phyloP scores from a whole-genome alignment of 164 flowering plant species.

The Dillenia turbinata region DNA sequence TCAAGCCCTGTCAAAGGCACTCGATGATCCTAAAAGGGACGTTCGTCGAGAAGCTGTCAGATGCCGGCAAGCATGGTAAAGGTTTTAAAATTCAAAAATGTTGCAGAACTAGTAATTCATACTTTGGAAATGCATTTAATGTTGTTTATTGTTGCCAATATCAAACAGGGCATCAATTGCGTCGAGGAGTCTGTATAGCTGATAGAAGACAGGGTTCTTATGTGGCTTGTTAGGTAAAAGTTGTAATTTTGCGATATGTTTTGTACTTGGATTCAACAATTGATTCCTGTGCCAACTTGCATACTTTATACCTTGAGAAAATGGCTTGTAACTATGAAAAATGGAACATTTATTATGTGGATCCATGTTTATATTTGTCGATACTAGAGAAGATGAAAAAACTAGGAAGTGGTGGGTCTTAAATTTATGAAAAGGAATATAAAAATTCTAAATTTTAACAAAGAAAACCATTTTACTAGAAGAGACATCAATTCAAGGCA shows the following conservation, averaged over 20 bases:
- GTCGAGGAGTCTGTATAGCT: conserved; percentile 24
- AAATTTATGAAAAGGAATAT: too few relatives aligned
- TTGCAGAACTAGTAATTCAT: background rate
- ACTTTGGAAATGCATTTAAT: background rate
- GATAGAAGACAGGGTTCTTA: background rate
- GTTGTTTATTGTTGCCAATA: background rate
- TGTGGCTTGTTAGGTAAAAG: too few relatives aligned
- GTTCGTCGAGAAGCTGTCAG: conserved; percentile 93
- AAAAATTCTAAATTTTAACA: too few relatives aligned
- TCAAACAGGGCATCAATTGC: conserved; percentile 43
- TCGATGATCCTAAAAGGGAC: conserved; percentile 84
- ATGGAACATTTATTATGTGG: too few relatives aligned
- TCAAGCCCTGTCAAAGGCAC: conserved; percentile 50
- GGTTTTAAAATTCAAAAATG: background rate
- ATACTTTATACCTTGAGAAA: too few relatives aligned
- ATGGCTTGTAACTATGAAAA: too few relatives aligned
- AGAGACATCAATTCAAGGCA: too few relatives aligned
- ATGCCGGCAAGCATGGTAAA: conserved; percentile 87
- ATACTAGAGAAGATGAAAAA: too few relatives aligned
- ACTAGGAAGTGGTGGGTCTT: too few relatives aligned
- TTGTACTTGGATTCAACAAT: background rate
- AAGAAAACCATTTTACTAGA: too few relatives aligned
- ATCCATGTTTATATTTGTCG: too few relatives aligned
- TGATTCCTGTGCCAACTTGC: background rate
- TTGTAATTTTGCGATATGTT: too few relatives aligned